Conservation (phyloP, 2,329 filamentous ascomycete genomes). For the Harringtonia aguacate region DNA sequence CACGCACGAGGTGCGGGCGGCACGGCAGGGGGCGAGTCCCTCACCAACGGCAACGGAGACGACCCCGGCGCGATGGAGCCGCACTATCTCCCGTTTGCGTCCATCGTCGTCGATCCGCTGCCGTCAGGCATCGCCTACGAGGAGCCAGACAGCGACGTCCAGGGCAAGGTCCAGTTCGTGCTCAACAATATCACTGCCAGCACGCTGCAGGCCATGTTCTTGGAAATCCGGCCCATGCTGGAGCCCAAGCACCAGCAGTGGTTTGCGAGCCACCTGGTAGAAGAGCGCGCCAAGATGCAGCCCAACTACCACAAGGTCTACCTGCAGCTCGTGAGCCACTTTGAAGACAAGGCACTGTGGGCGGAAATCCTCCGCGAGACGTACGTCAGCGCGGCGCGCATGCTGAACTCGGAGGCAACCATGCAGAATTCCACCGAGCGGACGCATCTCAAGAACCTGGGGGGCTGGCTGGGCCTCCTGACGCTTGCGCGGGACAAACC, state of each 20-base stretch:
- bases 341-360: slow-evolving; percentile 72
- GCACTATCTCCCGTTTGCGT: slow-evolving; percentile 60
- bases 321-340: slow-evolving; percentile 74
- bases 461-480: slow-evolving; percentile 83
- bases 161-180: slow-evolving; percentile 91
- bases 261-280: slow-evolving; percentile 92
- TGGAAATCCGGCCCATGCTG: slow-evolving; percentile 68
- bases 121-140: slow-evolving; percentile 56
- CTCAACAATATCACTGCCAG: slow-evolving; percentile 92
- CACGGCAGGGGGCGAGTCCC: slow-evolving; percentile 29
- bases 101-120: slow-evolving; percentile 66
- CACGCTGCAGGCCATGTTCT: slow-evolving; percentile 75
- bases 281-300: slow-evolving; percentile 93
- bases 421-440: slow-evolving; percentile 77
- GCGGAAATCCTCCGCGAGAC: slow-evolving; percentile 87
- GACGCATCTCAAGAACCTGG: slow-evolving; percentile 84
- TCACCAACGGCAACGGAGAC: slow-evolving; percentile 63
- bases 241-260: slow-evolving; percentile 81
- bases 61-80: slow-evolving; percentile 45
- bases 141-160: slow-evolving; percentile 72
- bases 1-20: neutral
- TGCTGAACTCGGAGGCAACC: slow-evolving; percentile 84
- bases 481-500: slow-evolving; percentile 91
- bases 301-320: slow-evolving; percentile 95
- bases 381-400: slow-evolving; percentile 71